Evolutionary conservation across 495 filamentous ascomycete species (phyloP).

Genomic region (Trichoderma gamsii): DNA sequence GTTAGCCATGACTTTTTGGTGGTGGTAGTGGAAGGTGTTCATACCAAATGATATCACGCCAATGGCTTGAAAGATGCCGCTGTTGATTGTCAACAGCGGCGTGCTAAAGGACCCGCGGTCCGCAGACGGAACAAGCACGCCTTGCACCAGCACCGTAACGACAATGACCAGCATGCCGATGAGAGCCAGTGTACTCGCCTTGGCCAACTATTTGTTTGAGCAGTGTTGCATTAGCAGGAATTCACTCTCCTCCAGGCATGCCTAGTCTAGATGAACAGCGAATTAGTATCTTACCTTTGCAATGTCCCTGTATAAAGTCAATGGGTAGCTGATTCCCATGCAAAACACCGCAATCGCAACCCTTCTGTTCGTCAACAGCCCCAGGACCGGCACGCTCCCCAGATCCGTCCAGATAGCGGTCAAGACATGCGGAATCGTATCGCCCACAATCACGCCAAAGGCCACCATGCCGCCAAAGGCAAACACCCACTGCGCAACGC

Average conservation of each 20-base stretch:
- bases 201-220: slow-evolving; percentile 61
- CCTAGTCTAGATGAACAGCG: neutral
- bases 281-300: slow-evolving; percentile 60
- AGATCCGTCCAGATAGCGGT: slow-evolving; percentile 74
- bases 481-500: slow-evolving; percentile 91
- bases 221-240: slow-evolving; percentile 20
- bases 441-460: slow-evolving; percentile 94
- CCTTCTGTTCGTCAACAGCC: slow-evolving; percentile 71
- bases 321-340: slow-evolving; percentile 79
- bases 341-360: slow-evolving; percentile 82
- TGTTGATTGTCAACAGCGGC: slow-evolving; percentile 64
- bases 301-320: slow-evolving; percentile 93
- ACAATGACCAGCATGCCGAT: slow-evolving; percentile 89
- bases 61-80: slow-evolving; percentile 88
- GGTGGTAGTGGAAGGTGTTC: slow-evolving; percentile 18
- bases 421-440: slow-evolving; percentile 88
- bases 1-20: slow-evolving; percentile 19
- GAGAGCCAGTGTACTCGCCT: slow-evolving; percentile 86
- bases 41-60: slow-evolving; percentile 95
- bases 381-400: slow-evolving; percentile 63
- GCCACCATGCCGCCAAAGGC: slow-evolving; percentile 98
- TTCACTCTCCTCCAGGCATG: neutral
- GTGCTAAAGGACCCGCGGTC: slow-evolving; percentile 60
- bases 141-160: slow-evolving; percentile 81
- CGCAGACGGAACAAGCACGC: slow-evolving; percentile 61